phyloP scores from a whole-genome alignment of 345 rosid genomes.

The Carallia brachiata region DNA sequence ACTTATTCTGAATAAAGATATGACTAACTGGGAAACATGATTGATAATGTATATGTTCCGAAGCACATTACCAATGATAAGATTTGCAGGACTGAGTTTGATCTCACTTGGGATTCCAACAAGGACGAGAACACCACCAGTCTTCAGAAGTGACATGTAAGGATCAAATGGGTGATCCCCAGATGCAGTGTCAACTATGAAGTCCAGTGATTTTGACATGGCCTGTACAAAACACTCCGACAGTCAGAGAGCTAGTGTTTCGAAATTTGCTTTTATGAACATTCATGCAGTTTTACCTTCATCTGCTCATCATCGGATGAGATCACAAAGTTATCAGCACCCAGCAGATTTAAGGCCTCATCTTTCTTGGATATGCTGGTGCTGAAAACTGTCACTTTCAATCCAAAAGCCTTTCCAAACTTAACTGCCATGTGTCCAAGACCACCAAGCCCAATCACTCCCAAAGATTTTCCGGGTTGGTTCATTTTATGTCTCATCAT shows the following conservation, averaged over 20 bases:
- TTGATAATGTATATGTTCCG: neutral
- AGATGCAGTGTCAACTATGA: slow-evolving; percentile 78
- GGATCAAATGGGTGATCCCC: slow-evolving; percentile 87
- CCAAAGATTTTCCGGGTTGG: slow-evolving; percentile 73
- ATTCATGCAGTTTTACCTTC: slow-evolving; percentile 46
- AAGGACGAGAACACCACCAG: slow-evolving; percentile 55
- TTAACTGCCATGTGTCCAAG: slow-evolving; percentile 97
- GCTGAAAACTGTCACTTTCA: slow-evolving; percentile 76
- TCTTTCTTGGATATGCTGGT: slow-evolving; percentile 75
- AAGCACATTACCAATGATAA: slow-evolving; percentile 44
- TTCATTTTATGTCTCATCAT: slow-evolving; percentile 82
- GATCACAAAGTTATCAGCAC: slow-evolving; percentile 63
- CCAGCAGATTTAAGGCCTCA: slow-evolving; percentile 68
- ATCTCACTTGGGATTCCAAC: slow-evolving; percentile 88
- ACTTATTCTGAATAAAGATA: neutral
- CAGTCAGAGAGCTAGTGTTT: neutral
- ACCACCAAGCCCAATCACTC: slow-evolving; percentile 89
- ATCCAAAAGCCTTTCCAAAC: slow-evolving; percentile 93
- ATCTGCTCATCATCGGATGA: slow-evolving; percentile 71
- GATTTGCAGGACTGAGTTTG: slow-evolving; percentile 72
- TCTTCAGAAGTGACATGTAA: slow-evolving; percentile 72
- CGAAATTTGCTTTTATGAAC: neutral
- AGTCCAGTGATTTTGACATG: slow-evolving; percentile 62
- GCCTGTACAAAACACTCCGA: slow-evolving; percentile 37
- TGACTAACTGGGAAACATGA: neutral